A percentile compares a stretch with the other conserved stretches of the same genome.
Conservation (phyloP, 768 basidiomycete genomes). For the Suillus plorans region DNA sequence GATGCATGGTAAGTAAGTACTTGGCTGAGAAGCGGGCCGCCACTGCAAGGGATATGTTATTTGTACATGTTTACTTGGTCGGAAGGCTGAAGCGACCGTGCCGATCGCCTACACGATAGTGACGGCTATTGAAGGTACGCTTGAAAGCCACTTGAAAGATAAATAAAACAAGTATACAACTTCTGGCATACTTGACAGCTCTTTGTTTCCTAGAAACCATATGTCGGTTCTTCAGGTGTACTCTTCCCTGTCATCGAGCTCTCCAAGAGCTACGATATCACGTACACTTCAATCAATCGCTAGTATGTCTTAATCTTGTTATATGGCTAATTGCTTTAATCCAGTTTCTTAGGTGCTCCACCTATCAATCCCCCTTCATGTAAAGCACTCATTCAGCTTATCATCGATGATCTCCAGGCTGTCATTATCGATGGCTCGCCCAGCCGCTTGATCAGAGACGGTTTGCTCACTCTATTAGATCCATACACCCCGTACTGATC, state of each 20-base stretch:
- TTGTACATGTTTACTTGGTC: slow-evolving; percentile 16
- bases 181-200: background rate
- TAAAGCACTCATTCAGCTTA: slow-evolving; percentile 51
- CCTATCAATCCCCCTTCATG: slow-evolving; percentile 49
- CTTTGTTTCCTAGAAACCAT: background rate
- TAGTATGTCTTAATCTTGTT: slow-evolving; percentile 33
- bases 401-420: slow-evolving; percentile 60
- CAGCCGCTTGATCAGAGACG: slow-evolving; percentile 52
- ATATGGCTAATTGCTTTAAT: background rate
- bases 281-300: slow-evolving; percentile 51
- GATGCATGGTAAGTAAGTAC: slow-evolving; percentile 26
- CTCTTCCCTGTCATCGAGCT: slow-evolving; percentile 41
- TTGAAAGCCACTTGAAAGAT: background rate
- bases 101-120: background rate
- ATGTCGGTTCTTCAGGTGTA: slow-evolving; percentile 8
- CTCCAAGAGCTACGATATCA: slow-evolving; percentile 45
- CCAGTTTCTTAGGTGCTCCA: slow-evolving; percentile 13
- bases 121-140: background rate
- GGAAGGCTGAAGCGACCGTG: background rate
- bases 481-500: background rate
- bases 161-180: background rate
- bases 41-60: background rate
- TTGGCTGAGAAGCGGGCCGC: slow-evolving; percentile 4
- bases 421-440: slow-evolving; percentile 36
- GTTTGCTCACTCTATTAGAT: slow-evolving; percentile 35